Conservation (phyloP, 1,284 basidiomycete species). For the Trametes pubescens region DNA sequence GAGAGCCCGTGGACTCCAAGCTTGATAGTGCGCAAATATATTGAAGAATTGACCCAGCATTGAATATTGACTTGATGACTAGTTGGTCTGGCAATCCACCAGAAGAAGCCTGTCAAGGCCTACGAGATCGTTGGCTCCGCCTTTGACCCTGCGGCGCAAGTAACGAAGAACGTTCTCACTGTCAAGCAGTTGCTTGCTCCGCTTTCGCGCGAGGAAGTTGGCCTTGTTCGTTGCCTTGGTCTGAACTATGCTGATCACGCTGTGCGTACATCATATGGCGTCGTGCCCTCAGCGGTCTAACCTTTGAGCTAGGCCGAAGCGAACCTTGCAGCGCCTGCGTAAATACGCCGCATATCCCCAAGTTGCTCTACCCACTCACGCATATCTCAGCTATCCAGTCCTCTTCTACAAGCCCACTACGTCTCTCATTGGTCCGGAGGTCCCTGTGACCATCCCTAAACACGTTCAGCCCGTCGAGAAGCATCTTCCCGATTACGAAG, state of each 20-base stretch:
- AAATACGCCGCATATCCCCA: slow-evolving; percentile 36
- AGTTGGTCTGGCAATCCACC: slow-evolving; percentile 74
- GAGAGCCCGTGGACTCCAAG: slow-evolving; percentile 74
- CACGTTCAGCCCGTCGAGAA: slow-evolving; percentile 75
- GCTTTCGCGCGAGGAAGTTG: slow-evolving; percentile 68
- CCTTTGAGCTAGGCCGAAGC: slow-evolving; percentile 63
- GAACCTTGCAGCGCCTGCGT: slow-evolving; percentile 69
- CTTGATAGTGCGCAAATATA: slow-evolving; percentile 62
- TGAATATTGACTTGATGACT: background rate
- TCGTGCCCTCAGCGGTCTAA: slow-evolving; percentile 4
- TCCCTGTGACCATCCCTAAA: slow-evolving; percentile 72
- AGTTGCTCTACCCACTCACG: background rate
- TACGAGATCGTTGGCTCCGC: slow-evolving; percentile 74
- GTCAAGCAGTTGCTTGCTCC: slow-evolving; percentile 78
- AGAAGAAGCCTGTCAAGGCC: slow-evolving; percentile 65
- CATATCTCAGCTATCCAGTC: slow-evolving; percentile 61
- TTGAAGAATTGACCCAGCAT: too few relatives aligned
- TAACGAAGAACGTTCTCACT: slow-evolving; percentile 69
- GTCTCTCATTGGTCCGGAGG: slow-evolving; percentile 75
- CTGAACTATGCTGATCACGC: slow-evolving; percentile 85
- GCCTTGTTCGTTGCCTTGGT: slow-evolving; percentile 79
- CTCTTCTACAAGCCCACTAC: slow-evolving; percentile 85
- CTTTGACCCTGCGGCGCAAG: slow-evolving; percentile 67
- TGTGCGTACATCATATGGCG: slow-evolving; percentile 51
- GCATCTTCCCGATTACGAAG: slow-evolving; percentile 87